phyloP scores from a whole-genome alignment of 2,329 filamentous ascomycete species.

The Xylaria hypoxylon region DNA sequence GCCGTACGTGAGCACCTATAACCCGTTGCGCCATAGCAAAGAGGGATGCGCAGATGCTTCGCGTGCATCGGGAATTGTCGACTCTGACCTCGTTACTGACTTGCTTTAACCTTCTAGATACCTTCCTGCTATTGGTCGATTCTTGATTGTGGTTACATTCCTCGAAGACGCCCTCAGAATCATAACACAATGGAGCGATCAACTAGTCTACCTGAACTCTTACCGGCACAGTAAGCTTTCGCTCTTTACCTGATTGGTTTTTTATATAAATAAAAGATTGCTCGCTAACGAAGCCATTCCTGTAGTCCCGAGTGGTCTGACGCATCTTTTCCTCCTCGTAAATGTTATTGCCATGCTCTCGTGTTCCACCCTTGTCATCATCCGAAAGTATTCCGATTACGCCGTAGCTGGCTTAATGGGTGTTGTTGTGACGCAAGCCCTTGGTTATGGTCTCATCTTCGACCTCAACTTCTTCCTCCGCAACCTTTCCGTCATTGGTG shows the following conservation, averaged over 20 bases:
- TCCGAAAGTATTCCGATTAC: constrained; percentile 91
- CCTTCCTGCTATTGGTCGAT: constrained; percentile 93
- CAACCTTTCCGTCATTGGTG: constrained; percentile 97
- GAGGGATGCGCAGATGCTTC: constrained; percentile 16
- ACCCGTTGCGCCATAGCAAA: constrained; percentile 1
- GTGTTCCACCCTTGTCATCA: constrained; percentile 88
- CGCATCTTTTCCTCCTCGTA: constrained; percentile 89
- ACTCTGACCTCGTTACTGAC: constrained; percentile 42
- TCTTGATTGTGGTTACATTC: constrained; percentile 98
- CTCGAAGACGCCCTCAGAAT: constrained; percentile 96
- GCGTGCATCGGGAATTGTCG: constrained; percentile 7
- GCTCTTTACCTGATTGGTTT: constrained; percentile 2
- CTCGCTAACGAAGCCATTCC: constrained; percentile 41
- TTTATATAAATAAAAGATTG: not conserved
- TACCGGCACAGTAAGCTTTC: constrained; percentile 83
- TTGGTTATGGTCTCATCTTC: constrained; percentile 98
- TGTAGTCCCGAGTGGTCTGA: constrained; percentile 86
- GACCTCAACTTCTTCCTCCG: constrained; percentile 99
- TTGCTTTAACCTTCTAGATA: constrained; percentile 68
- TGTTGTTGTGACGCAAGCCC: constrained; percentile 91
- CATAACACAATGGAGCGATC: constrained; percentile 96
- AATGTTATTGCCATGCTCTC: constrained; percentile 90
- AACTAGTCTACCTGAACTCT: constrained; percentile 91
- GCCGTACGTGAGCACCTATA: constrained; percentile 73
- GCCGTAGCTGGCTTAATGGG: constrained; percentile 90